Conservation (phyloP, 306 rosid genomes). For the Cercis canadensis region DNA sequence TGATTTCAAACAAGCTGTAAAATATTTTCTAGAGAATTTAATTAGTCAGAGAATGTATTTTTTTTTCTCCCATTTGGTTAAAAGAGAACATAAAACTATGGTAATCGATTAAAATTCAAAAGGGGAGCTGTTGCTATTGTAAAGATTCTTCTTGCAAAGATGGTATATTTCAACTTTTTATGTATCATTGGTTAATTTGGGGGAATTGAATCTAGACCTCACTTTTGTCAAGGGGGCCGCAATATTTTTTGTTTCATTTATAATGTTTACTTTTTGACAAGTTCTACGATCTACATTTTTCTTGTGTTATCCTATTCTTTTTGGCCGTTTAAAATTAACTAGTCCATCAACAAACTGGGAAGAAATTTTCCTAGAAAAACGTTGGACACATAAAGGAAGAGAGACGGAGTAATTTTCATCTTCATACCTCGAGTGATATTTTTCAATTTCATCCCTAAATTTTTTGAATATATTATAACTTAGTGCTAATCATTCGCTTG, state of each 20-base stretch:
- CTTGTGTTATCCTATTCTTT: too few species aligned
- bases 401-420: too few species aligned
- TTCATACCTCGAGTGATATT: too few species aligned
- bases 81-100: conserved; percentile 1
- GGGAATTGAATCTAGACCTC: not conserved
- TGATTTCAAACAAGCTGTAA: too few species aligned
- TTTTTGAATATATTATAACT: too few species aligned
- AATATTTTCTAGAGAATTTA: not conserved
- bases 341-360: too few species aligned
- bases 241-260: not conserved
- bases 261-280: not conserved
- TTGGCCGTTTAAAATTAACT: not conserved
- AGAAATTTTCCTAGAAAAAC: too few species aligned
- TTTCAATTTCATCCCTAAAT: too few species aligned
- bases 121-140: not conserved
- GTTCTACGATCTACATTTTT: not conserved
- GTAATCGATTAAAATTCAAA: too few species aligned
- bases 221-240: not conserved
- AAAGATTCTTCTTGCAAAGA: not conserved
- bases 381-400: too few species aligned
- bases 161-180: not conserved
- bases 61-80: not conserved
- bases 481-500: too few species aligned
- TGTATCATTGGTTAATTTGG: not conserved
- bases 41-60: not conserved